phyloP scores from a whole-genome alignment of 768 basidiomycete genomes.

The Russula vinacea region DNA sequence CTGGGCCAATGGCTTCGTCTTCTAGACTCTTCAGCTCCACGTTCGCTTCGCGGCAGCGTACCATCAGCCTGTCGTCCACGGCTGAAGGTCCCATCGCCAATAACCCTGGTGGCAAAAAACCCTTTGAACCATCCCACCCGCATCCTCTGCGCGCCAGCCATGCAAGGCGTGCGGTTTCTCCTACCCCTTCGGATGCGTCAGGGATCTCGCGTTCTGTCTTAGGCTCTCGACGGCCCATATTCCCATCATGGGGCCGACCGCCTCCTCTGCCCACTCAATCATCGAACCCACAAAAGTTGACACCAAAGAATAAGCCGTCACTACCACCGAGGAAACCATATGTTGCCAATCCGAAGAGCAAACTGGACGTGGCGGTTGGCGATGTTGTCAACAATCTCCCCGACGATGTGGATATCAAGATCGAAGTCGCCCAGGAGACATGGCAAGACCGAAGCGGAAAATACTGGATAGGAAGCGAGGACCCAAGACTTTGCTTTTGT shows the following conservation, averaged over 20 bases:
- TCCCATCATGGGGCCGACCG: constrained; percentile 65
- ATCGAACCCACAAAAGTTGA: constrained; percentile 40
- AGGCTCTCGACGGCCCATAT: constrained; percentile 46
- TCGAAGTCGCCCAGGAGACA: constrained; percentile 75
- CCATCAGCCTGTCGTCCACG: constrained; percentile 56
- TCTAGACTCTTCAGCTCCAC: constrained; percentile 56
- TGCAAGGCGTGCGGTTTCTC: constrained; percentile 49
- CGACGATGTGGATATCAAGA: constrained; percentile 76
- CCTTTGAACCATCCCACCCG: constrained; percentile 33
- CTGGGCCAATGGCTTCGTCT: constrained; percentile 55
- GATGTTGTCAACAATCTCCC: constrained; percentile 87
- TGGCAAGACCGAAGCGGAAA: constrained; percentile 94
- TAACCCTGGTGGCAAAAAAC: constrained; percentile 36
- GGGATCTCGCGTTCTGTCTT: constrained; percentile 47
- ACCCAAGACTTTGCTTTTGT: constrained; percentile 87
- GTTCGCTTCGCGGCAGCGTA: constrained; percentile 81
- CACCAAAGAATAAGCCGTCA: constrained; percentile 46
- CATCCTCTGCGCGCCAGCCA: constrained; percentile 45
- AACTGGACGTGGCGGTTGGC: constrained; percentile 89
- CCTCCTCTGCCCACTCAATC: constrained; percentile 57
- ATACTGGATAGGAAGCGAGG: constrained; percentile 93
- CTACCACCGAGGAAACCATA: constrained; percentile 60
- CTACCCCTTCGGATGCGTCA: constrained; percentile 60
- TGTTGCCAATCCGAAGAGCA: constrained; percentile 83
- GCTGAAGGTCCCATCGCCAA: constrained; percentile 41